Percentiles rank a stretch among this genome's conserved stretches.
Conservation (phyloP, 2,329 filamentous ascomycete genomes). For the Mariannaea elegans region DNA sequence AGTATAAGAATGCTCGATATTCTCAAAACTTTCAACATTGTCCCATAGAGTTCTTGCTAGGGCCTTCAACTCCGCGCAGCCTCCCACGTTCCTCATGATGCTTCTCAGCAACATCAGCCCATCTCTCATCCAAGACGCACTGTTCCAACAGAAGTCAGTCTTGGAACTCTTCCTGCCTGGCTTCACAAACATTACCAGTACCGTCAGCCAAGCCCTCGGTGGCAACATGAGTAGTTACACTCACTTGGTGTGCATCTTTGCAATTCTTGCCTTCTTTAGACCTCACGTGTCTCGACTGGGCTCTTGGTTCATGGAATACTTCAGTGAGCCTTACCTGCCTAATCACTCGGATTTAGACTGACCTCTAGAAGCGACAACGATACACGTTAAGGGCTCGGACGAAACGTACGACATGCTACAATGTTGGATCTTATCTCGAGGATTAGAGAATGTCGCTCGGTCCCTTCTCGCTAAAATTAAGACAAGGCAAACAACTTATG, state of each 20-base stretch:
- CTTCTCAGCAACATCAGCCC: constrained; percentile 17
- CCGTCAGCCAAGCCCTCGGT: constrained; percentile 9
- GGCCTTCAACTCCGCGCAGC: too few relatives aligned
- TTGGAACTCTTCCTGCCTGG: constrained; percentile 20
- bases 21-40: too few relatives aligned
- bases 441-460: background rate
- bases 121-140: constrained; percentile 15
- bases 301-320: constrained; percentile 15
- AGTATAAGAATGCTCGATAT: too few relatives aligned
- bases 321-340: constrained; percentile 7
- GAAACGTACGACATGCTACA: constrained; percentile 8
- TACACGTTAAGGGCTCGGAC: constrained; percentile 4
- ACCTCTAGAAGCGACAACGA: constrained; percentile 17
- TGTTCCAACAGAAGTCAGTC: constrained; percentile 15
- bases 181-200: constrained; percentile 19
- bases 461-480: background rate
- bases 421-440: background rate
- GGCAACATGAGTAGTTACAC: constrained; percentile 18
- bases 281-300: constrained; percentile 12
- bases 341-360: background rate
- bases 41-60: too few relatives aligned
- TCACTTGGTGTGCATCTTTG: constrained; percentile 21
- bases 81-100: constrained; percentile 10
- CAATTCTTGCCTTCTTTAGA: constrained; percentile 14
- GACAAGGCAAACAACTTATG: background rate